These are phyloP conservation scores for Yamadazyma sp. DNA, from an alignment of 805 yeast species.

Conservation along the genomic window DNA sequence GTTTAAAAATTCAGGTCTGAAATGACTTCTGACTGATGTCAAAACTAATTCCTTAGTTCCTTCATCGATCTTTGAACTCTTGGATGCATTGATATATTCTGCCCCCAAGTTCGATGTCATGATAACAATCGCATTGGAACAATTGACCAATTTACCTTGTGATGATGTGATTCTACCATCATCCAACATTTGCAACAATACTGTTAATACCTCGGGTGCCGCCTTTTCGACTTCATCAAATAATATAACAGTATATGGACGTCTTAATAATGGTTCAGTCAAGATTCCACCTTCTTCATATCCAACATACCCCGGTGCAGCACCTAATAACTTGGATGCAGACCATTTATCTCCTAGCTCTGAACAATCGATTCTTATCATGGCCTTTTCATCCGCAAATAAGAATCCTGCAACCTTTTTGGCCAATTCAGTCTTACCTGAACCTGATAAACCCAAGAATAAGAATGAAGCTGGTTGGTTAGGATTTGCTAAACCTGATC, in stretches of 20 bases:
- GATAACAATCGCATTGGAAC: conserved; percentile 86
- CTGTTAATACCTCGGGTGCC: conserved; percentile 94
- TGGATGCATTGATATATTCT: conserved; percentile 69
- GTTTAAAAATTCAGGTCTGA: conserved; percentile 96
- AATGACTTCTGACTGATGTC: conserved; percentile 80
- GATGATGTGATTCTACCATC: conserved; percentile 96
- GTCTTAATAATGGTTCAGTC: conserved; percentile 86
- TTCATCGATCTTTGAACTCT: conserved; percentile 61
- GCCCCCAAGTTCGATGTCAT: conserved; percentile 99
- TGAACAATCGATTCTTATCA: conserved; percentile 97
- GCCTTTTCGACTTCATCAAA: conserved; percentile 99
- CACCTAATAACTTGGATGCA: conserved; percentile 90
- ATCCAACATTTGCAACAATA: conserved; percentile 86
- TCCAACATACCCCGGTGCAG: conserved; percentile 94
- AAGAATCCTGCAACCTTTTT: conserved; percentile 95
- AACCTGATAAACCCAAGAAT: conserved; percentile 93
- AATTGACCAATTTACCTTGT: conserved; percentile 89
- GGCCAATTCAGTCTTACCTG: conserved; percentile 98
- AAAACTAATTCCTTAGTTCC: conserved; percentile 75
- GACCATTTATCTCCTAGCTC: conserved; percentile 95
- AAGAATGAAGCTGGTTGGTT: conserved; percentile 94
- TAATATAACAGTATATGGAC: conserved; percentile 92
- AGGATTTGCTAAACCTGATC: conserved; percentile 96
- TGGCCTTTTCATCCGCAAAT: conserved; percentile 93
- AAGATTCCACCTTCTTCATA: conserved; percentile 97